Evolutionary conservation across 306 rosid genomes (phyloP), one percentile per base, ranked within the genome.

Genomic region (Quercus alba): DNA sequence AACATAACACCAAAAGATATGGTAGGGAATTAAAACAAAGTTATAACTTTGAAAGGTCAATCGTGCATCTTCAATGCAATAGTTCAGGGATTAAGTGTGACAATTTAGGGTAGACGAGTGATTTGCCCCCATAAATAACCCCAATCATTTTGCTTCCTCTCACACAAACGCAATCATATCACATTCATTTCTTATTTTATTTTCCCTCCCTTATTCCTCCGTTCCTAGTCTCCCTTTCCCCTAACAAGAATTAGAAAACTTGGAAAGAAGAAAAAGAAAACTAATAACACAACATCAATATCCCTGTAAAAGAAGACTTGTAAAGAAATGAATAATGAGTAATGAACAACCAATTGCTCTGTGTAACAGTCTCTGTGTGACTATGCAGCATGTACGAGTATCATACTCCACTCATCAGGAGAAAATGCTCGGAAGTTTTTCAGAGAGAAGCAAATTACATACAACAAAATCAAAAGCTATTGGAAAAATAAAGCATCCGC

Each of bases 391-490:
- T 2, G 18, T 30, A 6, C 54, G 54, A 49, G 15, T 30, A 30
- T 64, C 70, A 6, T 28, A 64, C 46, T 30, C 70, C 26, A 23
- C 18, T 62, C 55, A 31, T 44, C 61, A 73, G 33, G 77, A 67
- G 41, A 82, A 54, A 25, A 35, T 54, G 46, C 56, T 12, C 5
- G 68, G 59, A 79, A 74, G 81, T 72, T 46, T 62, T 71, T 35
- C 46, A 62, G 21, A 72, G 68, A 69, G 72, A 74, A 71, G 41
- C 56, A 85, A 28, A 71, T 33, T 55, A 75, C 31, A 23, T 67
- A 35, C 73, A 80, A 75, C 56, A 80, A 80, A 80, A 81, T 74
- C 80, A 80, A 23, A 66, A 72, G 56, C 46, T 31, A 54, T 61
- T 6, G 38, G 23, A 76, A 57, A 69, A 28, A 46, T 4, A 56